phyloP scores from a whole-genome alignment of 805 yeast species.

The Pichia pseudocactophila region DNA sequence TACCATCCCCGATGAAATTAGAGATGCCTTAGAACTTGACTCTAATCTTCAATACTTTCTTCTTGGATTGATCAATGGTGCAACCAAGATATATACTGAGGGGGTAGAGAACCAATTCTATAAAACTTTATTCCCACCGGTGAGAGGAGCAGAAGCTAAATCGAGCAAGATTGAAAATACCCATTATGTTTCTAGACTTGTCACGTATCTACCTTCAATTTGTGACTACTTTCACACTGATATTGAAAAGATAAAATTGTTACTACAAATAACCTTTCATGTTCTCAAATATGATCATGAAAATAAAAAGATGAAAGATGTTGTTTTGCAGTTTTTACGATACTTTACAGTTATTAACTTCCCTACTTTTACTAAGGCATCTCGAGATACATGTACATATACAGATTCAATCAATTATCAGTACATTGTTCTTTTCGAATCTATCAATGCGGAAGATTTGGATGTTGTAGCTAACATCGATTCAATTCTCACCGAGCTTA shows the following conservation, averaged over 20 bases:
- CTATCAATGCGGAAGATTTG: slow-evolving; percentile 11
- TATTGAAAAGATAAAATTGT: slow-evolving; percentile 10
- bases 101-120: slow-evolving; percentile 17
- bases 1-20: slow-evolving; percentile 26
- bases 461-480: slow-evolving; percentile 17
- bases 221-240: slow-evolving; percentile 11
- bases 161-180: slow-evolving; percentile 7
- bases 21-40: slow-evolving; percentile 17
- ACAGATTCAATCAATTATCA: slow-evolving; percentile 18
- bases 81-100: slow-evolving; percentile 24
- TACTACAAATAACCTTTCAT: slow-evolving; percentile 2
- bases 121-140: slow-evolving; percentile 15
- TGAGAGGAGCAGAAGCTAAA: background rate
- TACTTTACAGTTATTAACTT: slow-evolving; percentile 9
- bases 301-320: slow-evolving; percentile 1
- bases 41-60: slow-evolving; percentile 26
- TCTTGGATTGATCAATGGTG: slow-evolving; percentile 35
- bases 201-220: slow-evolving; percentile 7
- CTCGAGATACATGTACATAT: slow-evolving; percentile 7
- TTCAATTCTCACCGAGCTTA: slow-evolving; percentile 13
- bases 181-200: slow-evolving; percentile 13
- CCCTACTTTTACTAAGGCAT: background rate
- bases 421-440: slow-evolving; percentile 13
- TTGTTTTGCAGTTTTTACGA: slow-evolving; percentile 3
- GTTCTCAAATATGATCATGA: slow-evolving; percentile 1